Base-by-base conservation (phyloP, 768 basidiomycete genomes). In the Gymnopilus junonius region DNA sequence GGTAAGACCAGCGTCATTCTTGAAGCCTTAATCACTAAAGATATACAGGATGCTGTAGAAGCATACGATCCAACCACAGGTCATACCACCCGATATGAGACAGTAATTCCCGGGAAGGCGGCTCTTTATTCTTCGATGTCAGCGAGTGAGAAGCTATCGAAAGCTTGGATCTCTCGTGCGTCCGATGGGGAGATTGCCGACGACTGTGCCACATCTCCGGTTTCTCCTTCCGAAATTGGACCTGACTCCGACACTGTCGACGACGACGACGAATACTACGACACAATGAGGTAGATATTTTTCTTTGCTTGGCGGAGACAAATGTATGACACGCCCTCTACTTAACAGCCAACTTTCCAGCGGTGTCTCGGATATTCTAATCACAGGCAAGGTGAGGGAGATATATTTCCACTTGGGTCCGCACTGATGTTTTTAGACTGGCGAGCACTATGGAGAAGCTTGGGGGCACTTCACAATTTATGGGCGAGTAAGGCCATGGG, bases 401-500 rank as follows among this genome's bases (percentile, higher is more conserved):
- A 29, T 35, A 21, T n/a, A 34, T 27, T 40, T 45, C 14, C 15
- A 20, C 2, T 55, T 20, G 8, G 39, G 20, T 40, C 29, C 32
- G 17, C 23, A 14, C 40, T 51, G 23, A 50, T 51, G 32, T 53
- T 54, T 56, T 54, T 55, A 84, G 84, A 83, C 81, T 21, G 73
- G 75, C 50, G 74, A 77, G 66, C 74, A 69, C 56, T 77, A 82
- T 34, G 82, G 80, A 4, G 77, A 77, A 23, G 83, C 83, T 23
- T 86, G 85, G 85, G 84, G 85, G 5, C 74, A 80, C 60, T 78
- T 75, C 66, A 76, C 71, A 17, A 77, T 81, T 55, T 69, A 82
- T 62, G 83, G 85, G n/a, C 73, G 83, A 71, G 75, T 85, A 61
- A 75, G 83, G 31, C 74, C 74, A 35, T 85, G 85, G 83, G 84